Evolutionary conservation across 2,329 filamentous ascomycete species (phyloP), one percentile per base, ranked within the genome.

Genomic region (Sporothrix variecibatus): DNA sequence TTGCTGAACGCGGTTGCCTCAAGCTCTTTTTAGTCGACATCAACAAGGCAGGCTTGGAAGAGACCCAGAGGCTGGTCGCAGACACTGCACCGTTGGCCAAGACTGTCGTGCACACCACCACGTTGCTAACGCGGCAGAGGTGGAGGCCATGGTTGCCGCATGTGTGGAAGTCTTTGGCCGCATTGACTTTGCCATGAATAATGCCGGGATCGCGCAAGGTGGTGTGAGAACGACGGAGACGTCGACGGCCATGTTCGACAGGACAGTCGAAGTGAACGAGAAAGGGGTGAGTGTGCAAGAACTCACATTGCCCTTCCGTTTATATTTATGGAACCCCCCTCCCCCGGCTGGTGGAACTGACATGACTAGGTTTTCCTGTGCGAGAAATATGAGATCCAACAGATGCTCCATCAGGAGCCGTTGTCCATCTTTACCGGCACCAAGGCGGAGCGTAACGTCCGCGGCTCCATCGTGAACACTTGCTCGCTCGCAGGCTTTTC

Each of bases 401-500:
- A 67, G 38, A 67, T 67, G 64, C 64, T 67, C 20, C 38, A 15
- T 17, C 64, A 67, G 12, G 64, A 67, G n/a, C 64, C 64, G 38
- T 38, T 49, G 15, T 38, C 64, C 38, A 43, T 65, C 17, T 65
- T 65, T 65, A 40, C 60, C 34, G 40, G 64, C 23, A 8, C 7
- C 40, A 49, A 67, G 6, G 64, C 64, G 8, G 64, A 67, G 40
- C 64, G 64, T 9, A 46, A 46, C 38, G 38, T 46, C 17, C 64
- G 64, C 38, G 64, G 64, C 4, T 67, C 64, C 3, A 67, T 67
- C 7, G 64, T 67, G n/a, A 67, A 67, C 64, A 67, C 60, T 3
- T 65, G 60, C 60, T 65, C 60, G 17, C 34, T 65, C 38, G 34
- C 60, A 7, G 60, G 60, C 60, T 65, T 65, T 20, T 6, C 34